phyloP scores from a whole-genome alignment of 805 yeast genomes.

The Geotrichum ghanense region DNA sequence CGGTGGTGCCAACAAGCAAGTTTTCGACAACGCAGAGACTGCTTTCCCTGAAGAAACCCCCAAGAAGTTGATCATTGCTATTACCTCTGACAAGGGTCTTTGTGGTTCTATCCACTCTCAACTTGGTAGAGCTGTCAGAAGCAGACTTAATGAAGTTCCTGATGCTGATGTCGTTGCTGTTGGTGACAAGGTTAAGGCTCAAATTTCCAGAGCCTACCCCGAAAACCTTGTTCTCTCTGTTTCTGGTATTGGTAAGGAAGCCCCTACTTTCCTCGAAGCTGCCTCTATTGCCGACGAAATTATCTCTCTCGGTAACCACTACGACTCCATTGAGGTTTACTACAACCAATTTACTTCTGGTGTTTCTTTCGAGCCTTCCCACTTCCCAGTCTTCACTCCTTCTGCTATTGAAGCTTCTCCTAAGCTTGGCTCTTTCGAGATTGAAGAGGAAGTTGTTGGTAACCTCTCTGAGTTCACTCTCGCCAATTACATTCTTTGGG shows the following conservation, averaged over 20 bases:
- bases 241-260: constrained; percentile 91
- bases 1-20: constrained; percentile 67
- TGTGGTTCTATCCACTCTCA: constrained; percentile 98
- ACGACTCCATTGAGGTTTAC: constrained; percentile 67
- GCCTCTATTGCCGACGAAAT: constrained; percentile 82
- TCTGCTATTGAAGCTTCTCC: constrained; percentile 73
- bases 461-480: constrained; percentile 71
- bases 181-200: constrained; percentile 91
- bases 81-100: constrained; percentile 94
- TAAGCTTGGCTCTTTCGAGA: constrained; percentile 70
- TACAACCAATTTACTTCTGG: constrained; percentile 84
- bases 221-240: constrained; percentile 61
- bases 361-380: constrained; percentile 80
- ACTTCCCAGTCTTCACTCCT: constrained; percentile 54
- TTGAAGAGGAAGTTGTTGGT: constrained; percentile 45
- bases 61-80: constrained; percentile 72
- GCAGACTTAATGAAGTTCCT: constrained; percentile 47
- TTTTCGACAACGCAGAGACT: constrained; percentile 75
- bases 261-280: constrained; percentile 88
- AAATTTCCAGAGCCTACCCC: constrained; percentile 73
- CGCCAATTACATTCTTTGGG: constrained; percentile 81
- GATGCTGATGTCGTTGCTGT: constrained; percentile 71
- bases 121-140: constrained; percentile 79
- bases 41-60: constrained; percentile 37
- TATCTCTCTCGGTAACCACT: constrained; percentile 40